A percentile compares a stretch with the other conserved stretches of the same genome.
Conservation (phyloP, 306 rosid genomes). For the Prosopis cineraria region DNA sequence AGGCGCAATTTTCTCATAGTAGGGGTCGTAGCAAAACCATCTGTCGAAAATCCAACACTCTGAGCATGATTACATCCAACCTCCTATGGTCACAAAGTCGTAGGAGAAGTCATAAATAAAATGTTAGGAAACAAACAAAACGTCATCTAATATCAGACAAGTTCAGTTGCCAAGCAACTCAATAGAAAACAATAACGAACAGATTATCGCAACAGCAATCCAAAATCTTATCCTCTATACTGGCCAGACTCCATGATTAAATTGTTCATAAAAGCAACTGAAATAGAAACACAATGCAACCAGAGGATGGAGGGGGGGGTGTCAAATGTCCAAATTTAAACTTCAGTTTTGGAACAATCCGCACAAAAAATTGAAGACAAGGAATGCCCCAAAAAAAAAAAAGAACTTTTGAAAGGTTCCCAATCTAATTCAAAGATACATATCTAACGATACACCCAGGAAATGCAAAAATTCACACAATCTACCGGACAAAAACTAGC, state of each 20-base stretch:
- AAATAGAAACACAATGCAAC: neutral
- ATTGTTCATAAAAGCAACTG: neutral
- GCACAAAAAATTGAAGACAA: neutral
- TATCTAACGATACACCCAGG: neutral
- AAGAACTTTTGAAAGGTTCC: neutral
- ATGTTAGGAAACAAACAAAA: conserved; percentile 11
- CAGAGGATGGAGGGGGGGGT: neutral
- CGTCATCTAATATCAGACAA: neutral
- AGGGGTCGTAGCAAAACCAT: conserved; percentile 92
- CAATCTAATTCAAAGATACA: neutral
- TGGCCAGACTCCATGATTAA: neutral
- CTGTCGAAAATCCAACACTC: conserved; percentile 89
- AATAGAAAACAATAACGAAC: neutral
- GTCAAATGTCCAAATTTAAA: neutral
- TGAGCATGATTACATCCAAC: conserved; percentile 99
- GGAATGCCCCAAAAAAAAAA: neutral
- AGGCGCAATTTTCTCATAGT: conserved; percentile 94
- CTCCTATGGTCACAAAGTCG: conserved; percentile 62
- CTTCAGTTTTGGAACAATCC: neutral
- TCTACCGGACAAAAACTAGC: neutral
- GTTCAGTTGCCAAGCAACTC: neutral
- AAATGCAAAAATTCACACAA: neutral
- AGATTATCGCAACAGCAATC: neutral
- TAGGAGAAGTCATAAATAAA: conserved; percentile 18
- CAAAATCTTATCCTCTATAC: conserved; percentile 23